Evolutionary conservation across 2,329 filamentous ascomycete genomes (phyloP).

Genomic region (Fusarium humuli): DNA sequence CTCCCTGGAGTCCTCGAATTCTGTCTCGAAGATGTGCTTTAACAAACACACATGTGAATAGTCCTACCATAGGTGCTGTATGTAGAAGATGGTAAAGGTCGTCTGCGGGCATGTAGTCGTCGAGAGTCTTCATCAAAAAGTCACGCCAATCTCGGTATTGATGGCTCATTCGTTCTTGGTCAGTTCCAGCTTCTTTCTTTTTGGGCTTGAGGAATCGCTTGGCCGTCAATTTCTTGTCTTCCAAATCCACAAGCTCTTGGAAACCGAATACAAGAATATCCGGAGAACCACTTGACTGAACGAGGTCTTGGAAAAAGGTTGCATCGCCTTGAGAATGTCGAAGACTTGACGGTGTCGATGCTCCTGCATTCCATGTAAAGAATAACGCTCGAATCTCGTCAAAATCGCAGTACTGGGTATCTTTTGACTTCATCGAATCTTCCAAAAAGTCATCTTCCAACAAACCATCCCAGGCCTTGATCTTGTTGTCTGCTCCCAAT

Average conservation of each 20-base stretch:
- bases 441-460: constrained; percentile 97
- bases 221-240: constrained; percentile 97
- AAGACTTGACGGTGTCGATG: constrained; percentile 88
- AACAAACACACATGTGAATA: constrained; percentile 97
- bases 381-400: constrained; percentile 82
- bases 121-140: constrained; percentile 82
- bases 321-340: constrained; percentile 76
- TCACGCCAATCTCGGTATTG: constrained; percentile 98
- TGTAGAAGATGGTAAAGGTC: constrained; percentile 88
- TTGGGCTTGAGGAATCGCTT: constrained; percentile 93
- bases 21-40: constrained; percentile 81
- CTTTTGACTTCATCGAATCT: constrained; percentile 83
- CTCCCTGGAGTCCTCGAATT: constrained; percentile 80
- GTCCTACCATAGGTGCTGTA: constrained; percentile 85
- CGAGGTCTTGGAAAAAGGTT: constrained; percentile 82
- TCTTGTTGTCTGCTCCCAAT: constrained; percentile 85
- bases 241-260: constrained; percentile 96
- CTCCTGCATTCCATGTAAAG: constrained; percentile 97
- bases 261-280: constrained; percentile 97
- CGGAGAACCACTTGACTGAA: constrained; percentile 80
- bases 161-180: constrained; percentile 93
- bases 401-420: constrained; percentile 87
- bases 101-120: constrained; percentile 82
- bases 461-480: constrained; percentile 92
- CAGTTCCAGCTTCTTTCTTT: constrained; percentile 82